Evolutionary conservation across 179 eudicot genomes (phyloP).

Genomic region (Spinacia oleracea): DNA sequence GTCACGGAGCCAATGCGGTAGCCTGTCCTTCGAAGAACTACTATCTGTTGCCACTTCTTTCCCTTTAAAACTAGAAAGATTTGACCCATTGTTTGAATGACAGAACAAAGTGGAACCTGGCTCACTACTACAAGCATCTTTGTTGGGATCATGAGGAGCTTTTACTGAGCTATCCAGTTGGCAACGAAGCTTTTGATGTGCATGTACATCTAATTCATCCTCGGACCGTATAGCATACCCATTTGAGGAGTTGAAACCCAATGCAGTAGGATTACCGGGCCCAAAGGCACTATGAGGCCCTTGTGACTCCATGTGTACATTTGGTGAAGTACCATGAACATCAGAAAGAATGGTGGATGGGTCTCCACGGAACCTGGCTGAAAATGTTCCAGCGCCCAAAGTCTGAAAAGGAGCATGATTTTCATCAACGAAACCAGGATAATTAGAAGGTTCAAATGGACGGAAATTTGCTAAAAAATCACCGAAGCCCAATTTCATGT

Average conservation of each 20-base stretch:
- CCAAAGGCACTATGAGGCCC: conserved; percentile 47
- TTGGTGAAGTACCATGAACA: conserved; percentile 42
- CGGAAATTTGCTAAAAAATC: conserved; percentile 46
- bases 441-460: conserved; percentile 44
- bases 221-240: conserved; percentile 28
- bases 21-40: conserved; percentile 50
- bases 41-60: conserved; percentile 47
- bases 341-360: conserved; percentile 44
- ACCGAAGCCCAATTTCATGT: conserved; percentile 79
- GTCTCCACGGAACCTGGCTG: conserved; percentile 39
- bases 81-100: conserved; percentile 23
- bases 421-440: conserved; percentile 36
- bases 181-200: conserved; percentile 36
- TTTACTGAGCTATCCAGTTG: conserved; percentile 41
- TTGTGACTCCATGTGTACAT: conserved; percentile 41
- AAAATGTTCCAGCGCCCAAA: conserved; percentile 46
- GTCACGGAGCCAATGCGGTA: conserved; percentile 98
- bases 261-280: conserved; percentile 34
- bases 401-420: conserved; percentile 37
- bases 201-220: conserved; percentile 30
- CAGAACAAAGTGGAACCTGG: conserved; percentile 34
- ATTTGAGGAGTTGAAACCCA: conserved; percentile 36
- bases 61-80: conserved; percentile 35
- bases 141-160: conserved; percentile 28
- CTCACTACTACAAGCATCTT: conserved; percentile 32